These are phyloP conservation scores for Aspergillus pseudoglaucus DNA, from an alignment of 2,329 filamentous ascomycete species.

Conservation along the genomic window DNA sequence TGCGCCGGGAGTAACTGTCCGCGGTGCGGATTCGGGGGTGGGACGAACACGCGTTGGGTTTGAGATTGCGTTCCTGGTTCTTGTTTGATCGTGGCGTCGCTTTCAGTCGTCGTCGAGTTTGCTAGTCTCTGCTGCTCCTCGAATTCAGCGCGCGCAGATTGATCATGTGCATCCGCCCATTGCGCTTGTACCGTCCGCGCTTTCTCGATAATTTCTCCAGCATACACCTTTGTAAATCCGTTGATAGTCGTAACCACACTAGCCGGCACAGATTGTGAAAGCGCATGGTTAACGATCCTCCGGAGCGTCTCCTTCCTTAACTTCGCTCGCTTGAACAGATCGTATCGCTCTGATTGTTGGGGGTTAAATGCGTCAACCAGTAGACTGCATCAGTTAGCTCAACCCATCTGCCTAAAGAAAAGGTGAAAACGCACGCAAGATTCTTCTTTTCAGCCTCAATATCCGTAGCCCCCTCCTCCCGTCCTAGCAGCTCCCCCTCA, in stretches of 20 bases:
- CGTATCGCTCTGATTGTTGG: constrained; percentile 44
- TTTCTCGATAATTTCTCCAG: constrained; percentile 59
- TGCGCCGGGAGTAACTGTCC: constrained; percentile 44
- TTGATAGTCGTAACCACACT: constrained; percentile 59
- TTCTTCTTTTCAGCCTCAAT: constrained; percentile 49
- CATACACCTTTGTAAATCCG: constrained; percentile 61
- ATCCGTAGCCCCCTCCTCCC: constrained; percentile 41
- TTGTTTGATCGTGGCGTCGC: background rate
- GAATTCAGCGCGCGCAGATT: constrained; percentile 49
- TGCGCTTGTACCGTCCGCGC: constrained; percentile 56
- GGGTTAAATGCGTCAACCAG: constrained; percentile 43
- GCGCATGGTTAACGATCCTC: constrained; percentile 59
- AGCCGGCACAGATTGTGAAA: constrained; percentile 60
- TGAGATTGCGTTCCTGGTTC: background rate
- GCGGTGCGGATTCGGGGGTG: constrained; percentile 40
- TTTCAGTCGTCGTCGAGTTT: constrained; percentile 28
- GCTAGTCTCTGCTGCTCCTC: constrained; percentile 53
- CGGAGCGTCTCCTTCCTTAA: constrained; percentile 46
- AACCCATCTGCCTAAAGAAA: too few species aligned
- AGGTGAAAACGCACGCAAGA: constrained; percentile 33
- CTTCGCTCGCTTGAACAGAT: constrained; percentile 45
- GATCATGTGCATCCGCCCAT: constrained; percentile 44
- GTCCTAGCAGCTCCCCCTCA: constrained; percentile 39
- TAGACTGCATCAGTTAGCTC: constrained; percentile 26
- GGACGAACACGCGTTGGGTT: constrained; percentile 24